A percentile compares a stretch with the other conserved stretches of the same genome.
Evolutionary conservation across 139 green algal species (phyloP).

Genomic region (Chloropicon primus): DNA sequence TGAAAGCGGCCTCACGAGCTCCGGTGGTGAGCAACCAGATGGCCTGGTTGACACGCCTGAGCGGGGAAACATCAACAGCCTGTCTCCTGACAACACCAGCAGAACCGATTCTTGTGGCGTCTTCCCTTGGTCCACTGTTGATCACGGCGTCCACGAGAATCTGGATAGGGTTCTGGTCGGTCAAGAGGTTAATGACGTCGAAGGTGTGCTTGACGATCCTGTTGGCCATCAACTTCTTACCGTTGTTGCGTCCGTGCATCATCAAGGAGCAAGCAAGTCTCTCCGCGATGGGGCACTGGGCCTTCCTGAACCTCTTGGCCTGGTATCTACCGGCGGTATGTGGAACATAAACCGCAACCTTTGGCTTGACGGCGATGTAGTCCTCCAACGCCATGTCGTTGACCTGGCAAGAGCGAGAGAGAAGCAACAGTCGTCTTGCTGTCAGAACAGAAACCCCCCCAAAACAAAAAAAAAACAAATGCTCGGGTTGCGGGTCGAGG

Average conservation of each 20-base stretch:
- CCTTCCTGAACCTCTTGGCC: conserved; percentile 87
- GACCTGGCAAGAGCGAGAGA: conserved; percentile 42
- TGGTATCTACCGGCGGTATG: conserved; percentile 97
- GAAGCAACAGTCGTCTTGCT: background rate
- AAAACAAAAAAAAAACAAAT: background rate
- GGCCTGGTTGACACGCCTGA: conserved; percentile 95
- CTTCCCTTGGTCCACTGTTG: conserved; percentile 96
- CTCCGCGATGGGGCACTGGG: conserved; percentile 97
- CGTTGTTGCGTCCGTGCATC: conserved; percentile 99
- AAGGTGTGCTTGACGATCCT: conserved; percentile 96
- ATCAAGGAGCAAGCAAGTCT: conserved; percentile 49
- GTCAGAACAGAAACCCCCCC: background rate
- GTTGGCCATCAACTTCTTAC: conserved; percentile 97
- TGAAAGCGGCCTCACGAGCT: conserved; percentile 87
- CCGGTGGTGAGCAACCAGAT: conserved; percentile 92
- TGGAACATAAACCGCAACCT: conserved; percentile 85
- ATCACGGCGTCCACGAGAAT: conserved; percentile 97
- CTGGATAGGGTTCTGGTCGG: conserved; percentile 65
- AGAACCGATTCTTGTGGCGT: conserved; percentile 93
- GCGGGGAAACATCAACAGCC: conserved; percentile 97
- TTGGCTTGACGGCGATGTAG: conserved; percentile 96
- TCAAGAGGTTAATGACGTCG: conserved; percentile 96
- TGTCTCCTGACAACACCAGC: conserved; percentile 65
- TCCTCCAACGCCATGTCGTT: conserved; percentile 97
- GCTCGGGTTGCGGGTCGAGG: background rate